Evolutionary conservation across 768 basidiomycete genomes (phyloP), one percentile per base, ranked within the genome.

Genomic region (Trametes cinnabarina): DNA sequence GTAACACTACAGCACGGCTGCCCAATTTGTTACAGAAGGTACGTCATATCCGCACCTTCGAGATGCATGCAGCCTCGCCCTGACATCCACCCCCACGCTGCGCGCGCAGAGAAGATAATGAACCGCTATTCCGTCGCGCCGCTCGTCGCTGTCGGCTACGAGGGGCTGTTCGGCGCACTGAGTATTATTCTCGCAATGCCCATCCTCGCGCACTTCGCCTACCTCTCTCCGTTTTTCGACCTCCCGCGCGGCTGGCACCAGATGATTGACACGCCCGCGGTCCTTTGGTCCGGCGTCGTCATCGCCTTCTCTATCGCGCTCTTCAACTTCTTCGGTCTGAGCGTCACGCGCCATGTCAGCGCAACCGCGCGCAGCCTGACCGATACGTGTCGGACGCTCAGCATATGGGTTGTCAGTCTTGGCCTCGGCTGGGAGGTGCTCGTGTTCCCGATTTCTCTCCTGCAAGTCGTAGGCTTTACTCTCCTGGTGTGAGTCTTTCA

Each of bases 341-440:
- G 90, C 69, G 92, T 97, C 58, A 96, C 94, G n/a, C 81, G 86
- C 61, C 87, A 92, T 68, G 91, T 98, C 57, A 93, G 89, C 70
- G 95, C 96, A 32, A 97, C 94, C 1, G 92, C 92, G 17, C 83
- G 96, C 60, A 90, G 87, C 53, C 79, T 97, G 56, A 91, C 94
- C 35, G 97, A 99, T 72, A 95, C 94, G 6, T 97, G 94, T 75
- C 82, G 97, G 65, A 98, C 97, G 1, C 79, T 98, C 51, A 83
- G 84, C n/a, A 98, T 99, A 69, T 99, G 97, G 97, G 74, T 95
- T 62, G 77, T 99, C 66, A 93, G 91, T 68, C 79, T 97, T 50
- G 85, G 81, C 1, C 74, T 97, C 23, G 94, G 95, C 4, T 98
- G 95, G 95, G 95, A 98, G 74, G 79, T 77, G 58, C 77, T 98